Evolutionary conservation across 108 stramenopile species (phyloP).

Genomic region (Aurantiochytrium sp.): DNA sequence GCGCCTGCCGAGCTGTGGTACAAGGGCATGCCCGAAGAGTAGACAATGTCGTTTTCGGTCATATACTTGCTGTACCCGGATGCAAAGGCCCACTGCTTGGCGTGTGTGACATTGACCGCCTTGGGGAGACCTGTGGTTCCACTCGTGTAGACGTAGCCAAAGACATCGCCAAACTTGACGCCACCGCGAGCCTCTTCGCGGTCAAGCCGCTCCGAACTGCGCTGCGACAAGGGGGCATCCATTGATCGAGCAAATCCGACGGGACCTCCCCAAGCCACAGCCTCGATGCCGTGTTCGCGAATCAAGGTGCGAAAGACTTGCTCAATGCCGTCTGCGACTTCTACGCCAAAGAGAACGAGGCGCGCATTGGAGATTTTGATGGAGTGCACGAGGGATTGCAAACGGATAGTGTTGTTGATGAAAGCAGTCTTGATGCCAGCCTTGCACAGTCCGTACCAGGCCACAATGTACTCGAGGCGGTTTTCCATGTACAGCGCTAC

Average conservation of each 20-base stretch:
- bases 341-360: conserved; percentile 25
- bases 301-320: not conserved
- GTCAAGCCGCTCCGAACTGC: not conserved
- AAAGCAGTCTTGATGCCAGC: conserved; percentile 23
- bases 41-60: conserved; percentile 30
- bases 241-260: not conserved
- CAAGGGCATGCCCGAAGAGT: conserved; percentile 40
- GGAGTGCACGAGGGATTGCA: conserved; percentile 21
- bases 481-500: conserved; percentile 35
- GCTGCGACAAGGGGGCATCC: not conserved
- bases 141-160: conserved; percentile 27
- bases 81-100: conserved; percentile 17
- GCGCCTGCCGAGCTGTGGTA: conserved; percentile 49
- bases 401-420: conserved; percentile 24
- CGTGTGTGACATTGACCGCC: conserved; percentile 37
- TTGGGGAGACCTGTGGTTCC: conserved; percentile 52
- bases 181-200: not conserved
- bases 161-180: not conserved
- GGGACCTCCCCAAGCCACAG: not conserved
- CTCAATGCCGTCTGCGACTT: not conserved
- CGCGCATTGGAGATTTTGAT: not conserved
- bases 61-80: not conserved
- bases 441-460: conserved; percentile 32
- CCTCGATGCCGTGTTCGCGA: not conserved
- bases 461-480: conserved; percentile 15